A percentile compares a stretch with the other conserved stretches of the same genome.
These are phyloP conservation scores for Tylopilus plumbeoviolaceoides DNA, from an alignment of 768 basidiomycete genomes.

Conservation along the genomic window DNA sequence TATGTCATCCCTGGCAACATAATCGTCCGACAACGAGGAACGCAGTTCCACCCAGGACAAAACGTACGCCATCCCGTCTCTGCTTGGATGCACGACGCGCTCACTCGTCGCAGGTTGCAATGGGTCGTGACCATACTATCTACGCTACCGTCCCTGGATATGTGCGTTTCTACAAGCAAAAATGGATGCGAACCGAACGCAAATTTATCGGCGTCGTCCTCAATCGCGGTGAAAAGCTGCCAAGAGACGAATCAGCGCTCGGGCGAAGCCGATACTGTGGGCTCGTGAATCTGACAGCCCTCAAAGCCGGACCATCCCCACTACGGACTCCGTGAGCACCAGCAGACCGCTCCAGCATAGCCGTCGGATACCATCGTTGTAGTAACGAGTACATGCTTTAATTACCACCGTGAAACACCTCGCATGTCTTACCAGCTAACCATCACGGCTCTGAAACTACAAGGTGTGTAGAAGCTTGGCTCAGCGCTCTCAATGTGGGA, in stretches of 20 bases:
- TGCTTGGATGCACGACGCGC: neutral
- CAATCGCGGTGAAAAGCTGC: constrained; percentile 78
- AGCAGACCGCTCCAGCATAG: neutral
- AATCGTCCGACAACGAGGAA: constrained; percentile 91
- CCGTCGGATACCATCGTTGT: constrained; percentile 13
- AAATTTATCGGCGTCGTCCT: constrained; percentile 83
- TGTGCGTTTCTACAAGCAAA: constrained; percentile 90
- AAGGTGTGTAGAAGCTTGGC: constrained; percentile 29
- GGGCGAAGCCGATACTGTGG: constrained; percentile 89
- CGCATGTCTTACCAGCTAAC: constrained; percentile 36
- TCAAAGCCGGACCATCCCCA: constrained; percentile 15
- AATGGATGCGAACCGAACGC: constrained; percentile 67
- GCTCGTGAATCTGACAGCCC: constrained; percentile 58
- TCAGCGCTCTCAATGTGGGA: neutral
- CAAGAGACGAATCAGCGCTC: constrained; percentile 64
- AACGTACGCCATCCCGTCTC: constrained; percentile 54
- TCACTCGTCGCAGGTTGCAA: constrained; percentile 59
- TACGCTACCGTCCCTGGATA: constrained; percentile 88
- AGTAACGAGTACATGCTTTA: constrained; percentile 15
- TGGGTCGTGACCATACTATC: constrained; percentile 93
- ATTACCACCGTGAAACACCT: constrained; percentile 11
- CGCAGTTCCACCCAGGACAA: constrained; percentile 89
- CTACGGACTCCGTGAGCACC: constrained; percentile 3
- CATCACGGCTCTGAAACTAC: constrained; percentile 36
- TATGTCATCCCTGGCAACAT: constrained; percentile 93